These are phyloP conservation scores for Rubroboletus satanas DNA, from an alignment of 768 basidiomycete genomes.

Conservation along the genomic window DNA sequence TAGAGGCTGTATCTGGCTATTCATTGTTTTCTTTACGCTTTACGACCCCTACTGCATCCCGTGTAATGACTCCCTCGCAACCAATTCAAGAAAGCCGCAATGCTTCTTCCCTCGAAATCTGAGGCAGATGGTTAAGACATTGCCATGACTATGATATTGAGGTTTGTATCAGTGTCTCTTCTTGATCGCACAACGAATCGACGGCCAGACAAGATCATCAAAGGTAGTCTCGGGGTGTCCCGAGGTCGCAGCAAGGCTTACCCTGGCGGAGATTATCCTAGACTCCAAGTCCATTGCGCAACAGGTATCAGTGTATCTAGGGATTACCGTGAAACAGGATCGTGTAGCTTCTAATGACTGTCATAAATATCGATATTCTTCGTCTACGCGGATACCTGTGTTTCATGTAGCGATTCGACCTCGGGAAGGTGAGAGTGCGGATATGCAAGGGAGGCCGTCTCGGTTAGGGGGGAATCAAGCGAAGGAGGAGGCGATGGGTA, in stretches of 20 bases:
- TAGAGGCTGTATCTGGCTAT: constrained; percentile 11
- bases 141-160: background rate
- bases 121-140: background rate
- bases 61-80: constrained; percentile 19
- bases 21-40: constrained; percentile 7
- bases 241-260: background rate
- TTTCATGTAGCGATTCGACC: constrained; percentile 9
- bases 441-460: constrained; percentile 14
- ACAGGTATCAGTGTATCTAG: background rate
- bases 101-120: background rate
- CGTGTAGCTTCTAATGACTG: constrained; percentile 1
- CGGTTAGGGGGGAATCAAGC: constrained; percentile 22
- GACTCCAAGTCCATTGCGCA: background rate
- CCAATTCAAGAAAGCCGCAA: constrained; percentile 7
- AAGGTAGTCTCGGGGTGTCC: background rate
- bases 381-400: constrained; percentile 17
- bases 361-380: constrained; percentile 25
- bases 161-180: background rate
- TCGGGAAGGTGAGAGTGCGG: background rate
- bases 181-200: background rate
- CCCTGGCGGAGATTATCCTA: background rate
- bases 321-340: background rate
- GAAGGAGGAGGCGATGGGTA: constrained; percentile 50
- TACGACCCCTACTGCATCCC: constrained; percentile 17
- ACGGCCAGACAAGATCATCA: background rate